These are phyloP conservation scores for Arabis hirsuta DNA, from an alignment of 345 rosid genomes.

Conservation along the genomic window DNA sequence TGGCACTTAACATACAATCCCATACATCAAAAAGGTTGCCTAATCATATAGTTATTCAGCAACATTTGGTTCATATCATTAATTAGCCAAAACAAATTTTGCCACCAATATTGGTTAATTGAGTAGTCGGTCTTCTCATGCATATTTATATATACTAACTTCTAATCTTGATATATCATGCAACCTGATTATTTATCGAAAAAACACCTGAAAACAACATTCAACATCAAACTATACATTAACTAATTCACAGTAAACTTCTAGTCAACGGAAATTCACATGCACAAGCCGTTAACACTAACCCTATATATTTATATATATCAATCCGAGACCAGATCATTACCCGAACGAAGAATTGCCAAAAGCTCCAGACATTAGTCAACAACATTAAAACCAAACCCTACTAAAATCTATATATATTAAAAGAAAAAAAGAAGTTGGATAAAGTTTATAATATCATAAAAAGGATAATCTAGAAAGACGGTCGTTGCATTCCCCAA, in stretches of 20 bases:
- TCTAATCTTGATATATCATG: no score
- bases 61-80: background rate
- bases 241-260: background rate
- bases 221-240: background rate
- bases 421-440: background rate
- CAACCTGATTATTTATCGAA: background rate
- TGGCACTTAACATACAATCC: background rate
- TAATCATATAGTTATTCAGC: background rate
- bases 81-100: background rate
- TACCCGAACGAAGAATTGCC: background rate
- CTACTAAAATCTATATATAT: background rate
- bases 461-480: constrained; percentile 41
- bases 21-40: background rate
- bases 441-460: background rate
- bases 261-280: background rate
- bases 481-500: constrained; percentile 68
- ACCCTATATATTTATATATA: background rate
- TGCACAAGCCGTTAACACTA: background rate
- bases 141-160: no score
- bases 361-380: background rate
- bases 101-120: background rate
- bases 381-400: background rate
- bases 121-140: background rate
- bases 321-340: background rate
- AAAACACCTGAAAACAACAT: background rate